phyloP scores from a whole-genome alignment of 1,139 yeast genomes.

The Taiozyma sp. region DNA sequence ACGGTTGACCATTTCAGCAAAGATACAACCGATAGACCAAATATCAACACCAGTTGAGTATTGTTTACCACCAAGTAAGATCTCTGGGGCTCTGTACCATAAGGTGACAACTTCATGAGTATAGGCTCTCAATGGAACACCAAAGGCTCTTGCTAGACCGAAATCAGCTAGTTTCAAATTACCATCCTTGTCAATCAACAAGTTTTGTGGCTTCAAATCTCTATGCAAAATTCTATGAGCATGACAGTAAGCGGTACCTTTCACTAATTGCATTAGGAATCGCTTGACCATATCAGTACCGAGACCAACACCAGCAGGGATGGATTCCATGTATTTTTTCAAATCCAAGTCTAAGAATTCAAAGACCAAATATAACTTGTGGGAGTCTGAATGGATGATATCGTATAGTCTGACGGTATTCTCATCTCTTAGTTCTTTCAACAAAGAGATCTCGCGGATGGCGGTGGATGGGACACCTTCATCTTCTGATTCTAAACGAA shows the following conservation, averaged over 20 bases:
- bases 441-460: slow-evolving; percentile 87
- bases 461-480: slow-evolving; percentile 99
- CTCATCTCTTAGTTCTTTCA: slow-evolving; percentile 90
- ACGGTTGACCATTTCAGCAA: slow-evolving; percentile 97
- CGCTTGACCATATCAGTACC: slow-evolving; percentile 89
- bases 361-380: slow-evolving; percentile 87
- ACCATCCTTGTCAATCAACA: slow-evolving; percentile 92
- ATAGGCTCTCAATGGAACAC: slow-evolving; percentile 93
- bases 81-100: slow-evolving; percentile 98
- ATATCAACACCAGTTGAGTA: slow-evolving; percentile 97
- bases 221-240: slow-evolving; percentile 93
- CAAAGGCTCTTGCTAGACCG: slow-evolving; percentile 96
- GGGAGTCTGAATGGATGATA: slow-evolving; percentile 95
- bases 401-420: slow-evolving; percentile 89
- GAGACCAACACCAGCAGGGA: slow-evolving; percentile 87
- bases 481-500: slow-evolving; percentile 93
- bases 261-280: slow-evolving; percentile 88
- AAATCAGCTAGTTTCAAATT: slow-evolving; percentile 94
- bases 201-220: slow-evolving; percentile 94
- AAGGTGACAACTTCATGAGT: slow-evolving; percentile 97
- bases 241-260: slow-evolving; percentile 94
- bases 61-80: slow-evolving; percentile 92
- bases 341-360: slow-evolving; percentile 93
- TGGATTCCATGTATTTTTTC: slow-evolving; percentile 94
- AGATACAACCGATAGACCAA: slow-evolving; percentile 98